Evolutionary conservation across 2,329 filamentous ascomycete species (phyloP).

Genomic region (Pseudonectria buxi): DNA sequence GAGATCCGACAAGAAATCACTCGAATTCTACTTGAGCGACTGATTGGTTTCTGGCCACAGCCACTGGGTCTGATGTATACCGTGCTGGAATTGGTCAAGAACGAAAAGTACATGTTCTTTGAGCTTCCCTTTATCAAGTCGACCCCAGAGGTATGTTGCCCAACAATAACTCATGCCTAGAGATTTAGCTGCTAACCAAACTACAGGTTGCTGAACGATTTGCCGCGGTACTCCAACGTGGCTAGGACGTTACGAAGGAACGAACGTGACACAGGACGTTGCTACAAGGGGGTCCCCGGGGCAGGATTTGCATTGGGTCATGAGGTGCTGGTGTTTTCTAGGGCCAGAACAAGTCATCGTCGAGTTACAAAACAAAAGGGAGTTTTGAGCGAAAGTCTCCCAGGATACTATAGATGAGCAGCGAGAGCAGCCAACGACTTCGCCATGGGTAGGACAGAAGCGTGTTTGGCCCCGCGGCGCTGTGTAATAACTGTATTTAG

Average conservation of each 20-base stretch:
- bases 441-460: conserved; percentile 21
- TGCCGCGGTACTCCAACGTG: conserved; percentile 28
- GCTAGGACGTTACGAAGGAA: conserved; percentile 13
- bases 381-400: conserved; percentile 21
- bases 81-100: conserved; percentile 83
- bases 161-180: too few species aligned
- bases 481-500: conserved; percentile 31
- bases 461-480: conserved; percentile 9
- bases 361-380: conserved; percentile 6
- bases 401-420: conserved; percentile 21
- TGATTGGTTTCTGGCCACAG: conserved; percentile 84
- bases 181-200: conserved; percentile 5
- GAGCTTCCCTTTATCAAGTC: conserved; percentile 87
- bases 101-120: conserved; percentile 86
- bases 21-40: conserved; percentile 77
- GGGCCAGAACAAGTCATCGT: conserved; percentile 18
- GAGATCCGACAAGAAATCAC: conserved; percentile 88
- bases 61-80: conserved; percentile 93
- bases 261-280: too few species aligned
- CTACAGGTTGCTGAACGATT: conserved; percentile 31
- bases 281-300: background rate
- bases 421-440: conserved; percentile 11
- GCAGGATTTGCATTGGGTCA: conserved; percentile 9
- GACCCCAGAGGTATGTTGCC: conserved; percentile 64
- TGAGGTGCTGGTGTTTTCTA: conserved; percentile 15